Evolutionary conservation across 192 early-diverging fungal species (phyloP), one percentile per base, ranked within the genome.

Genomic region (Coemansia sp.): DNA sequence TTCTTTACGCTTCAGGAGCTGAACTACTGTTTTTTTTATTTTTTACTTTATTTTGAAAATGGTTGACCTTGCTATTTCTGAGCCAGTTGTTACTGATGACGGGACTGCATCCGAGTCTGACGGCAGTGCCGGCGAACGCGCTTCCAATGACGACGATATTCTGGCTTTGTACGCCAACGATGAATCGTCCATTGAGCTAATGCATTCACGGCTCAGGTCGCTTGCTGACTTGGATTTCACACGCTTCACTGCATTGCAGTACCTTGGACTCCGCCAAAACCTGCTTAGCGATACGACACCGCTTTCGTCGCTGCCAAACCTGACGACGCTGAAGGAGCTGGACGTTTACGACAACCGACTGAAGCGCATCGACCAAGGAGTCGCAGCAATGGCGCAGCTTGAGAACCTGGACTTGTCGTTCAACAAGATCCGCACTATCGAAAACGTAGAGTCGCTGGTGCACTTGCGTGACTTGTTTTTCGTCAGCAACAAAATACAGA

Each of bases 281-380:
- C 82, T 91, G 23, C 81, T 98, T 50, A 71, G 83, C 7, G 83
- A 89, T 61, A 91, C 97, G 62, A 36, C 69, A 25, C 82, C 86
- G 1, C 36, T 97, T 11, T 76, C 86, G 7, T 38, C 46, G 5
- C 73, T 92, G 23, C 1, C 36, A 13, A 19, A n/a, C 0, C 2
- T 57, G 32, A 60, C 73, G 3, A 53, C 63, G 5, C 80, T 99
- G 32, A 75, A 74, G 13, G 97, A 99, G 55, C 72, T 98, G 35
- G 97, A 99, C 67, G 71, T 98, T 10, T 99, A 99, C 74, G 97
- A 99, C 75, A 99, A 99, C 83, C 88, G 91, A 13, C 86, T 99
- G 54, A 83, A 85, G 11, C 81, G 85, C 43, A 88, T 97, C 22
- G 83, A 89, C 40, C 33, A 42, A 32, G 86, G 87, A 2, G 49